A percentile compares a stretch with the other conserved stretches of the same genome.
Conservation (phyloP, 2,329 filamentous ascomycete genomes). For the Chrysoporthe austroafricana region DNA sequence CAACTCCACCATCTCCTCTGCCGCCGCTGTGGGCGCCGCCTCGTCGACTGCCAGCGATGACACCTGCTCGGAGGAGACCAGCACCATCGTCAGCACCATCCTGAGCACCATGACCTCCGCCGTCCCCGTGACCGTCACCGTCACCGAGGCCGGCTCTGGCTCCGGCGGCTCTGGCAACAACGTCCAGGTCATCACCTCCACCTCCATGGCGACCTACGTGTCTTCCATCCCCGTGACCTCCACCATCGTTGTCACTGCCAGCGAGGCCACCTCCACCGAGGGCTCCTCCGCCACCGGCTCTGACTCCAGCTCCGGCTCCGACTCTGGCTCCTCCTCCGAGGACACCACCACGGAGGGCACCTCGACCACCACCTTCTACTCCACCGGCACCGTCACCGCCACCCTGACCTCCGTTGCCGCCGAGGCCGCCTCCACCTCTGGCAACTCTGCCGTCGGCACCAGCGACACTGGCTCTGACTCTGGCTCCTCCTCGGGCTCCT, state of each 20-base stretch:
- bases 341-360: constrained; percentile 19
- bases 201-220: constrained; percentile 24
- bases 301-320: constrained; percentile 10
- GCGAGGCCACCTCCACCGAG: constrained; percentile 10
- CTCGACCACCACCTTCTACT: constrained; percentile 23
- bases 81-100: constrained; percentile 34
- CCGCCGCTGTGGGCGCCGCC: constrained; percentile 4
- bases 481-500: constrained; percentile 23
- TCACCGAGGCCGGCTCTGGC: constrained; percentile 30
- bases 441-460: constrained; percentile 10
- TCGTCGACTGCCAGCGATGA: constrained; percentile 18
- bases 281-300: constrained; percentile 10
- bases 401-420: constrained; percentile 22
- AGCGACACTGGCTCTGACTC: constrained; percentile 10
- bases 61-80: constrained; percentile 30
- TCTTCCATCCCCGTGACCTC: constrained; percentile 27
- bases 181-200: constrained; percentile 25
- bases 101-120: constrained; percentile 34
- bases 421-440: constrained; percentile 5
- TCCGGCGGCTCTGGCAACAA: constrained; percentile 23
- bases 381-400: constrained; percentile 24
- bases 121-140: constrained; percentile 30
- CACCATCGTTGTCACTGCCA: constrained; percentile 26
- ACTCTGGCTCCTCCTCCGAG: constrained; percentile 13
- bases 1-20: constrained; percentile 10